Evolutionary conservation across 108 stramenopile genomes (phyloP).

Genomic region (Nannochloropsis salina): DNA sequence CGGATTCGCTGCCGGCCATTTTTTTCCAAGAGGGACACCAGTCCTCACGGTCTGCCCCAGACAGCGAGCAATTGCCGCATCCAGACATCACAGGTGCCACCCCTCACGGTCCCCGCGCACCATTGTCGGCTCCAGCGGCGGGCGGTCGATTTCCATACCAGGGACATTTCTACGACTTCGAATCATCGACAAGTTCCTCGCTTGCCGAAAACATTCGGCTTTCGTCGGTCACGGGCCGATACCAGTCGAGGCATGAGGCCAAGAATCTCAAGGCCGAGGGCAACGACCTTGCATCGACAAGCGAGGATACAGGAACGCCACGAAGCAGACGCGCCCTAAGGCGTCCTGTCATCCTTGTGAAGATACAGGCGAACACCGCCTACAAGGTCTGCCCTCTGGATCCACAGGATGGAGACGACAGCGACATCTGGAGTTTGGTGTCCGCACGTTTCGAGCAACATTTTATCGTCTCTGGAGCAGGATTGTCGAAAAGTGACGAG

Average conservation of each 20-base stretch:
- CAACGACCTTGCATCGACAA: background rate
- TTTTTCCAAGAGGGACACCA: background rate
- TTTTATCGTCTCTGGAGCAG: background rate
- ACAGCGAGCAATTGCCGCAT: background rate
- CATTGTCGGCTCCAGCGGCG: background rate
- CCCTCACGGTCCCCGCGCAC: background rate
- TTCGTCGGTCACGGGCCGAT: no score
- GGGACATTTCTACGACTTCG: background rate
- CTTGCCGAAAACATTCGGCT: background rate
- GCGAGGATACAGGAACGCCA: background rate
- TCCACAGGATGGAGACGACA: conserved; percentile 13
- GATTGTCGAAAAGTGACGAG: background rate
- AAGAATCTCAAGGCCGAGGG: background rate
- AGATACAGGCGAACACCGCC: background rate
- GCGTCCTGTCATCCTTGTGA: background rate
- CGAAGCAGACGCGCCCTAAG: background rate
- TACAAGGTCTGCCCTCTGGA: conserved; percentile 20
- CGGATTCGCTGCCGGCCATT: background rate
- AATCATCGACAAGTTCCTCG: background rate
- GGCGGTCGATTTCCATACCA: background rate
- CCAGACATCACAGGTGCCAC: background rate
- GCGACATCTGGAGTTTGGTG: background rate
- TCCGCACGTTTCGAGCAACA: conserved; percentile 14
- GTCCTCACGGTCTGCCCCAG: background rate
- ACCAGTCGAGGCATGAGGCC: background rate